phyloP scores from a whole-genome alignment of 208 protist genomes.

The Plasmodiophora brassicae region DNA sequence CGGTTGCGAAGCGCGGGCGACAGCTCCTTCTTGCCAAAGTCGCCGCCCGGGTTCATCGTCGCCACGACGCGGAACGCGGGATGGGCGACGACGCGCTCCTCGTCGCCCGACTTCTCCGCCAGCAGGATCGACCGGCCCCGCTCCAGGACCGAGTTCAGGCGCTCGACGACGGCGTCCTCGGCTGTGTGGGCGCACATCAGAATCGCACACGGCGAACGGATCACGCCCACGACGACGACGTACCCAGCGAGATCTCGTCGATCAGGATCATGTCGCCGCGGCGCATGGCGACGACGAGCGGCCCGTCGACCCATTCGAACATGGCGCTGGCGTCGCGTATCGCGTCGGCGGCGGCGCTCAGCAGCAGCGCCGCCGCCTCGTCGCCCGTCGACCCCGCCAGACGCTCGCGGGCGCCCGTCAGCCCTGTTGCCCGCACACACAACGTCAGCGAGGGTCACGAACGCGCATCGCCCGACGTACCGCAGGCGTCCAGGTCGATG shows the following conservation, averaged over 20 bases:
- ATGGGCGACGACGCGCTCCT: slow-evolving; percentile 42
- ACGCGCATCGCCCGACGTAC: background rate
- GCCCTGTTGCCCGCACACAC: too few species aligned
- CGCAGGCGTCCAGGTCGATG: background rate
- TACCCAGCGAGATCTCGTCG: slow-evolving; percentile 99
- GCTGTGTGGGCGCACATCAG: too few species aligned
- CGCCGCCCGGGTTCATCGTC: slow-evolving; percentile 99
- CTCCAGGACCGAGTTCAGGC: slow-evolving; percentile 99
- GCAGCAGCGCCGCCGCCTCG: background rate
- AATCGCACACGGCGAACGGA: background rate
- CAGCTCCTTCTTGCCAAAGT: slow-evolving; percentile 99
- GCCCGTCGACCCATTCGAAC: slow-evolving; percentile 98
- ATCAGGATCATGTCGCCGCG: slow-evolving; percentile 94
- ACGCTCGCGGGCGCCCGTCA: too few species aligned
- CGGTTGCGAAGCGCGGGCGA: slow-evolving; percentile 97
- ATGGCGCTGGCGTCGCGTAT: slow-evolving; percentile 55
- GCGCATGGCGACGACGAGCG: slow-evolving; percentile 95
- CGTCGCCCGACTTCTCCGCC: slow-evolving; percentile 83
- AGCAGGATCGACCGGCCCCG: slow-evolving; percentile 84
- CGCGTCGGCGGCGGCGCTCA: background rate
- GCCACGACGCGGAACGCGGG: slow-evolving; percentile 90
- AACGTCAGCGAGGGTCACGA: too few species aligned
- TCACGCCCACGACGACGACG: background rate
- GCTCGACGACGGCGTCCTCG: slow-evolving; percentile 98
- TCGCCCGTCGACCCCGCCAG: too few species aligned